These are phyloP conservation scores for Exophiala sideris DNA, from an alignment of 2,329 filamentous ascomycete genomes.

Conservation along the genomic window DNA sequence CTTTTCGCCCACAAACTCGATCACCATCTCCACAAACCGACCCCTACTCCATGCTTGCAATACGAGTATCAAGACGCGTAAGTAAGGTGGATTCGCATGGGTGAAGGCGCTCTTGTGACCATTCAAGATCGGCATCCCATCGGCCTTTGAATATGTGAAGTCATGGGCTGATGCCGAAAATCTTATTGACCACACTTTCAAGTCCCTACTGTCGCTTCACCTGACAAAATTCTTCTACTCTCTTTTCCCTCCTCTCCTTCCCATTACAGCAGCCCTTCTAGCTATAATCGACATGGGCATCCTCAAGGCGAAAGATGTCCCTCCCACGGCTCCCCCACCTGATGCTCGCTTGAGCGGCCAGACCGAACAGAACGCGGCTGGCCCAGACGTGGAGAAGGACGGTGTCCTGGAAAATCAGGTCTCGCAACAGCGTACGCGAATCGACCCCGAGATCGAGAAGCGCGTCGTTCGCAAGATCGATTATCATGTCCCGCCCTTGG, in stretches of 20 bases:
- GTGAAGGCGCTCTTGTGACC: too few relatives aligned
- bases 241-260: not conserved
- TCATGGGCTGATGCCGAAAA: too few relatives aligned
- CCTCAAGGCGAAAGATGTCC: not conserved
- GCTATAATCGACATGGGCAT: not conserved
- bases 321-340: not conserved
- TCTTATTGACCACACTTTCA: too few relatives aligned
- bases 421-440: slow-evolving; percentile 4
- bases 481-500: slow-evolving; percentile 55
- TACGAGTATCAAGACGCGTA: too few relatives aligned
- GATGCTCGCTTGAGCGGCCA: not conserved
- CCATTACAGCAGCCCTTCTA: not conserved
- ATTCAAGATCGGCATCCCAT: too few relatives aligned
- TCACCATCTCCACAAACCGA: too few relatives aligned
- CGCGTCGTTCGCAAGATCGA: slow-evolving; percentile 56
- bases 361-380: not conserved
- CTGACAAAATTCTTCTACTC: not conserved
- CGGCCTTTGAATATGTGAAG: too few relatives aligned
- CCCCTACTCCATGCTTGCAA: too few relatives aligned
- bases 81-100: too few relatives aligned
- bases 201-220: too few relatives aligned
- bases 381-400: slow-evolving; percentile 2
- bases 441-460: slow-evolving; percentile 46
- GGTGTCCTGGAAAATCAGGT: not conserved
- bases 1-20: too few relatives aligned